phyloP scores from a whole-genome alignment of 2,329 filamentous ascomycete genomes.

The Verticillium isaacii region DNA sequence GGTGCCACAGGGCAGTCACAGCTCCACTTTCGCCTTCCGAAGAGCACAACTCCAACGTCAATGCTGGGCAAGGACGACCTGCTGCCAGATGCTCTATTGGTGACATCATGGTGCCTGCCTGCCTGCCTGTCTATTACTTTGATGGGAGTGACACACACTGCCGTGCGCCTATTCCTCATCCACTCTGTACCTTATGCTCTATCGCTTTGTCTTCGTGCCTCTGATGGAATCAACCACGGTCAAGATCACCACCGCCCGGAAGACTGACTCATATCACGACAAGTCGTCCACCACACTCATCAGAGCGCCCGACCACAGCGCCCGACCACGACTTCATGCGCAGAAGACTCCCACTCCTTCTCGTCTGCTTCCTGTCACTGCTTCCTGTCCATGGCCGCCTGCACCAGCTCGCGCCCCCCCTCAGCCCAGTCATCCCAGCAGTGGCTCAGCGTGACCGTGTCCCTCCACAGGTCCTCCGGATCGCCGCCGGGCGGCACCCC shows the following conservation, averaged over 20 bases:
- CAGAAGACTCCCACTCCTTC: too few species aligned
- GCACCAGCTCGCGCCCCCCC: slow-evolving; percentile 13
- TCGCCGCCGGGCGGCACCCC: slow-evolving; percentile 14
- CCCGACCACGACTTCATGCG: too few species aligned
- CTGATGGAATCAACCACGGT: too few species aligned
- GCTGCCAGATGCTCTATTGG: not conserved
- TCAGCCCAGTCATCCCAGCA: slow-evolving; percentile 24
- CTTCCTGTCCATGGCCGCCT: slow-evolving; percentile 10
- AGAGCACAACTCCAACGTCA: not conserved
- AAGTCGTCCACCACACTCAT: too few species aligned
- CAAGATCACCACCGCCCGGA: too few species aligned
- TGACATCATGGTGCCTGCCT: not conserved
- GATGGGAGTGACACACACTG: too few species aligned
- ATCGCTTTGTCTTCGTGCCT: too few species aligned
- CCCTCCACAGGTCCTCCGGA: slow-evolving; percentile 19
- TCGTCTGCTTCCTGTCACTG: not conserved
- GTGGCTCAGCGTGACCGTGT: slow-evolving; percentile 17
- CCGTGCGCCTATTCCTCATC: too few species aligned
- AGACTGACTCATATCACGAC: too few species aligned
- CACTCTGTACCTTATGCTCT: too few species aligned
- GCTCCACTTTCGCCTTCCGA: not conserved
- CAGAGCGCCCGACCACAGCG: too few species aligned
- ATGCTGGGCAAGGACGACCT: not conserved
- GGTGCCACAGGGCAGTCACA: not conserved
- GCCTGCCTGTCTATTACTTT: too few species aligned